Base-by-base conservation (phyloP, 306 rosid genomes). In the Benincasa hispida region DNA sequence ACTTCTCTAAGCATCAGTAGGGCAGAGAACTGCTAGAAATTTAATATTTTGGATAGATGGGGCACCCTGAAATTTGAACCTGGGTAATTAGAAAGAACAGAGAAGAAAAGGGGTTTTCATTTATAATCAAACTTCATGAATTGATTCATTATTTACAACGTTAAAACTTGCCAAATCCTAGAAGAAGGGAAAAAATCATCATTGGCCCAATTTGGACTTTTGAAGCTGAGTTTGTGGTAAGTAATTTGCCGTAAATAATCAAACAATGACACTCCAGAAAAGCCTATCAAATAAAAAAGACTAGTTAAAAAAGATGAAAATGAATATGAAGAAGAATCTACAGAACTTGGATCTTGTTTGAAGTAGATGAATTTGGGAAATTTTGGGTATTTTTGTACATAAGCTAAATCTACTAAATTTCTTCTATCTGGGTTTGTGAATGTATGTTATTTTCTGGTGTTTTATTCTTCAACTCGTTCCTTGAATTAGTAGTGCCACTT, bases 331-430 rank as follows among this genome's bases (percentile, higher is more conserved):
- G 28, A 68, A 21, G 55, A 68, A 47, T 47, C 24, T 45, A 47
- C 57, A 70, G 76, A 15, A 70, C 58, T 70, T 1, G 58, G 58
- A 70, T 70, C 76, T 12, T 58, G 65, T 58, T 42, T 72, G 61
- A 30, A 50, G 45, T 19, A 50, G 30, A 72, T 27, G 76, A 42
- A 6, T 41, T 72, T 14, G 41, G 76, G n/a, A 70, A 70, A 48
- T 2, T 28, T 72, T 72, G 58, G 18, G 10, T 18, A 51, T 50
- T 72, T 30, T 48, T 42, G 34, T 72, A 72, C 57, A 61, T 18
- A 72, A 51, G 76, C 14, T 51, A 18, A 28, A 72, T 28, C 45
- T 18, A 9, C 34, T 18, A 50, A 18, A 72, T 72, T 72, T 72
- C 47, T 72, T 72, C 47, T 19, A 10, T 72, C 24, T 72, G 28